Evolutionary conservation across 768 basidiomycete species (phyloP).

Genomic region (Cystobasidium tubakii): DNA sequence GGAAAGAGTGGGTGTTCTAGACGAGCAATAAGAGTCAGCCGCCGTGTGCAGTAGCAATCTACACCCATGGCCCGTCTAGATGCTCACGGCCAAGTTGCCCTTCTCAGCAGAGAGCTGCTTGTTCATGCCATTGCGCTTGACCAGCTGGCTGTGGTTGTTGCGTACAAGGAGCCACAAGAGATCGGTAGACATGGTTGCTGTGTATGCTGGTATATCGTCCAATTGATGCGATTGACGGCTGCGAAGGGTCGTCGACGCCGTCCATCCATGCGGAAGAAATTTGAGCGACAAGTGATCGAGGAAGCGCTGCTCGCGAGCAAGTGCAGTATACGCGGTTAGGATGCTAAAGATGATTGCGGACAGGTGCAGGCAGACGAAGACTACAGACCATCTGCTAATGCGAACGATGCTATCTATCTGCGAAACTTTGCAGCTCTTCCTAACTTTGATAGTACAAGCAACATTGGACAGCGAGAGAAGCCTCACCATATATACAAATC

Average conservation of each 20-base stretch:
- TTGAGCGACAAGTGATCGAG: background rate
- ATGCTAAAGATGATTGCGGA: too few species aligned
- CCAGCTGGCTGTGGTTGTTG: conserved; percentile 26
- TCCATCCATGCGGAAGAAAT: background rate
- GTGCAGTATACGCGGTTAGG: too few species aligned
- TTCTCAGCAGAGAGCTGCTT: conserved; percentile 29
- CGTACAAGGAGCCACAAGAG: conserved; percentile 31
- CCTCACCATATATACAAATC: background rate
- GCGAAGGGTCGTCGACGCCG: too few species aligned
- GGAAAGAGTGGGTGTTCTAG: conserved; percentile 33
- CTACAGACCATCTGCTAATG: too few species aligned
- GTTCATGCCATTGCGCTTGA: conserved; percentile 29
- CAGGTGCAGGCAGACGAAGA: too few species aligned
- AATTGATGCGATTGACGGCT: background rate
- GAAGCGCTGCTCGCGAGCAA: too few species aligned
- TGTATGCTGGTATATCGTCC: background rate
- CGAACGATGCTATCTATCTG: too few species aligned
- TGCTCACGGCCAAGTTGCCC: conserved; percentile 28
- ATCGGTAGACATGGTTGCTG: conserved; percentile 17
- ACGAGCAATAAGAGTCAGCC: background rate
- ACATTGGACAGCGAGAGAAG: background rate
- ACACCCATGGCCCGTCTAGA: background rate
- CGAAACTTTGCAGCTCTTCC: too few species aligned
- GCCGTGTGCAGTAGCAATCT: too few species aligned
- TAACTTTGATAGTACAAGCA: too few species aligned